Evolutionary conservation across 345 rosid genomes (phyloP).

Genomic region (Melaleuca alternifolia): DNA sequence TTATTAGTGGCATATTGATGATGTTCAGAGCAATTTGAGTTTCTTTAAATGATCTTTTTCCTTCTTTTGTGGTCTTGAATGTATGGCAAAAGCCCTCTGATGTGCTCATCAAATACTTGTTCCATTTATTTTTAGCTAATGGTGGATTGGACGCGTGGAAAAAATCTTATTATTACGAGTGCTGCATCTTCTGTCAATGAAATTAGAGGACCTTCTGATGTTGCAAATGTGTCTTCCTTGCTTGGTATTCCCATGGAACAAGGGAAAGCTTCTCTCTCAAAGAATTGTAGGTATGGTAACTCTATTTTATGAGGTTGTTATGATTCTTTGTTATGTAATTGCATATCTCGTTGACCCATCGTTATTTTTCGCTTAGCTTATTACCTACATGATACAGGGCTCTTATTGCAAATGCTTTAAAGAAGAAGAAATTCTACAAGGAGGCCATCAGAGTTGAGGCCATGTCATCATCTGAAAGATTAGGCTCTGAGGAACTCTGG

Average conservation of each 20-base stretch:
- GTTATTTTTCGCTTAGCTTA: not conserved
- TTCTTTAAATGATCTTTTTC: not conserved
- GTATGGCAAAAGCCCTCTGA: not conserved
- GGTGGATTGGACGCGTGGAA: conserved; percentile 84
- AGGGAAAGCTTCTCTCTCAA: conserved; percentile 70
- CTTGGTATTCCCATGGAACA: conserved; percentile 61
- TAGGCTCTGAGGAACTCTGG: conserved; percentile 19
- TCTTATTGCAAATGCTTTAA: conserved; percentile 50
- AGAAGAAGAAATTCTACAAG: conserved; percentile 63
- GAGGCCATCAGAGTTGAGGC: conserved; percentile 60
- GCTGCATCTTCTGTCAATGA: conserved; percentile 39
- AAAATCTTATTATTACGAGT: conserved; percentile 70
- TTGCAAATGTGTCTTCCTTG: conserved; percentile 61
- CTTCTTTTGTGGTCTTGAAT: not conserved
- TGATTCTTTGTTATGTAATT: not conserved
- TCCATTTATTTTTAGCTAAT: conserved; percentile 37
- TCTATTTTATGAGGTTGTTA: not conserved
- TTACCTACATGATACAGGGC: conserved; percentile 22
- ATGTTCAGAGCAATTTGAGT: not conserved
- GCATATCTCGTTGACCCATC: not conserved
- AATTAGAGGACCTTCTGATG: conserved; percentile 83
- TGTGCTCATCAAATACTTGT: not conserved
- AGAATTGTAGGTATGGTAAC: conserved; percentile 61
- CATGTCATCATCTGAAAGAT: conserved; percentile 24
- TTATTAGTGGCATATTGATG: not conserved